Evolutionary conservation across 2,329 filamentous ascomycete species (phyloP).

Genomic region (Calonectria pseudoturangicola): DNA sequence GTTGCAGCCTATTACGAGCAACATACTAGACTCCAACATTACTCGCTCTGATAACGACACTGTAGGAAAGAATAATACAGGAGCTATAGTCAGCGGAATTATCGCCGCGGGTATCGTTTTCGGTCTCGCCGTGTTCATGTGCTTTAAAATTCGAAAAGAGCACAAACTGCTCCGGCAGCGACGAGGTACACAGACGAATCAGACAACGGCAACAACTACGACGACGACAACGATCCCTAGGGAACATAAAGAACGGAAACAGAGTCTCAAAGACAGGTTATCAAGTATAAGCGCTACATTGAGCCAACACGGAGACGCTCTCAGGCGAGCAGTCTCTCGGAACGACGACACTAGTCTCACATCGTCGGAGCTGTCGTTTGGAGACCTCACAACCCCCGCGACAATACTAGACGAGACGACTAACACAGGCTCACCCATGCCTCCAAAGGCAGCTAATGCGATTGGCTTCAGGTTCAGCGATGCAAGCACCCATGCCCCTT

Average conservation of each 20-base stretch:
- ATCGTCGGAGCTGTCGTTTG: conserved; percentile 46
- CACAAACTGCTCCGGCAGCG: conserved; percentile 22
- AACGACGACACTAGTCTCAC: conserved; percentile 37
- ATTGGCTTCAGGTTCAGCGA: conserved; percentile 40
- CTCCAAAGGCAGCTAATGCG: conserved; percentile 43
- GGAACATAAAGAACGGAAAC: no score
- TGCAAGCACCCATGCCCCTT: neutral
- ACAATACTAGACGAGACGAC: conserved; percentile 19
- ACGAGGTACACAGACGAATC: conserved; percentile 1
- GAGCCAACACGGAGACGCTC: neutral
- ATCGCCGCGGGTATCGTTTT: conserved; percentile 46
- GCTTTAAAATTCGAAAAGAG: conserved; percentile 43
- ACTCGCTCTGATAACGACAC: conserved; percentile 19
- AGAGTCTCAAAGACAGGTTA: conserved; percentile 5
- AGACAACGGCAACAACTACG: neutral
- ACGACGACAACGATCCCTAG: neutral
- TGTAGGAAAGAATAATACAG: conserved; percentile 30
- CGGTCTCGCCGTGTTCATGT: conserved; percentile 45
- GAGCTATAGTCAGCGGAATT: conserved; percentile 47
- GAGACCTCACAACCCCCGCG: conserved; percentile 30
- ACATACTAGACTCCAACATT: neutral
- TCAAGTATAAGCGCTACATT: neutral
- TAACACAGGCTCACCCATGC: conserved; percentile 28
- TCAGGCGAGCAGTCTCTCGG: neutral
- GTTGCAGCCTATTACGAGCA: conserved; percentile 4